Base-by-base conservation (phyloP, 176 grass and related monocot genomes). In the Tuctoria greenei region DNA sequence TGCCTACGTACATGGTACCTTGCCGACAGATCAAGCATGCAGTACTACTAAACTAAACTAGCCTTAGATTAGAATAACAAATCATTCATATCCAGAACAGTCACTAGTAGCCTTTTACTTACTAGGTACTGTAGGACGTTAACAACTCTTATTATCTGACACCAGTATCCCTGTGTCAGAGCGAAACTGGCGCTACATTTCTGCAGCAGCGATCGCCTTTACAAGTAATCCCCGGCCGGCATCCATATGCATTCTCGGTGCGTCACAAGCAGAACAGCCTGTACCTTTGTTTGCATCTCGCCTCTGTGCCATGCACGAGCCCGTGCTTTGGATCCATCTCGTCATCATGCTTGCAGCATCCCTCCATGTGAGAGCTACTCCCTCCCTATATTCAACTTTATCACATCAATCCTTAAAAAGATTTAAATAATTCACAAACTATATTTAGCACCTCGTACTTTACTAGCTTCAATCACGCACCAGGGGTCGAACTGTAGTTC, bases 171-270 rank as follows among this genome's bases (percentile, higher is more conserved):
- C 45, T 45, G 4, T 54, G 71, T 71, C 78, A 81, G 71, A 56
- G 70, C n/a, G 74, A 77, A 34, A 69, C 15, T 36, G 20, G 27
- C n/a, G 63, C 84, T 55, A 64, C 84, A 86, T 75, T 79, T 78
- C 47, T 10, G 64, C 15, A 40, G 72, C 61, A 18, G 66, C 12
- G 12, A 26, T 8, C 23, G 51, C 6, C 24, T 71, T 61, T 58
- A 60, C 64, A 24, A 27, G 65, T 23, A 62, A 60, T 6, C 18
- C 18, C 34, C 13, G 4, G 4, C 45, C 16, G 3, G 1, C 43
- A 17, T 34, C 61, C 16, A 4, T n/a, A 28, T 12, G 31, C 31
- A 47, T 55, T 49, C 69, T 24, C 31, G 37, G 47, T 2, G 46
- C 20, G 18, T 18, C 46, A 11, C 37, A 15, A n/a, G 20, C 26